These are phyloP conservation scores for Dichomitus squalens DNA, from an alignment of 1,284 basidiomycete genomes.

Conservation along the genomic window DNA sequence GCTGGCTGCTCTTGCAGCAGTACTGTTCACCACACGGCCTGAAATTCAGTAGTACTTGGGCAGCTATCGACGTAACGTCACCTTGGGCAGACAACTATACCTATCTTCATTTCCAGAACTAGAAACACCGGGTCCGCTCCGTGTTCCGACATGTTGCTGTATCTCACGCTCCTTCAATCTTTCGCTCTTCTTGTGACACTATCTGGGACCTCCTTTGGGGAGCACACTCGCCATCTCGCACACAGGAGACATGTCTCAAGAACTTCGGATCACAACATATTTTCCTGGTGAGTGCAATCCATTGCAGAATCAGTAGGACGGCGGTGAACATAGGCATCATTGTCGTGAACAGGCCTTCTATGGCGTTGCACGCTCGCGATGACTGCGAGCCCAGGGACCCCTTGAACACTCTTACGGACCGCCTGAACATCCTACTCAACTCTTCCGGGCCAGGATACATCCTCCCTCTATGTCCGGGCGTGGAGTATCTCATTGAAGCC, in stretches of 20 bases:
- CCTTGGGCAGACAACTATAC: too few relatives aligned
- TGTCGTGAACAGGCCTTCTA: constrained; percentile 3
- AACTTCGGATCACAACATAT: neutral
- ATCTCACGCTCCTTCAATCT: neutral
- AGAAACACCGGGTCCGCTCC: neutral
- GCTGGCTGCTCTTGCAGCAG: constrained; percentile 1
- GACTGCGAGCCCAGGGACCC: constrained; percentile 59
- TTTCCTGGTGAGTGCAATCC: constrained; percentile 11
- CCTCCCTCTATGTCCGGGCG: constrained; percentile 64
- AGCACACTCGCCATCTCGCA: neutral
- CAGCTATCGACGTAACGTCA: neutral
- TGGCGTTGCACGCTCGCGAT: constrained; percentile 22
- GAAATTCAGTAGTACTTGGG: neutral
- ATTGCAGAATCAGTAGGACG: neutral
- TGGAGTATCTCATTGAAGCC: constrained; percentile 62
- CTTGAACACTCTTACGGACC: constrained; percentile 64
- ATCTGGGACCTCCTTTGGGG: neutral
- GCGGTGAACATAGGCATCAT: neutral
- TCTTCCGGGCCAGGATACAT: constrained; percentile 66
- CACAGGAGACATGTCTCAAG: constrained; percentile 6
- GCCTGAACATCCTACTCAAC: constrained; percentile 66
- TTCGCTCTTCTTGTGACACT: constrained; percentile 1
- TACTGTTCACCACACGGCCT: neutral
- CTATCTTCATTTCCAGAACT: too few relatives aligned
- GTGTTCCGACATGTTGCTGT: neutral